phyloP scores from a whole-genome alignment of 139 green algal genomes.

The Tetraselmis striata region DNA sequence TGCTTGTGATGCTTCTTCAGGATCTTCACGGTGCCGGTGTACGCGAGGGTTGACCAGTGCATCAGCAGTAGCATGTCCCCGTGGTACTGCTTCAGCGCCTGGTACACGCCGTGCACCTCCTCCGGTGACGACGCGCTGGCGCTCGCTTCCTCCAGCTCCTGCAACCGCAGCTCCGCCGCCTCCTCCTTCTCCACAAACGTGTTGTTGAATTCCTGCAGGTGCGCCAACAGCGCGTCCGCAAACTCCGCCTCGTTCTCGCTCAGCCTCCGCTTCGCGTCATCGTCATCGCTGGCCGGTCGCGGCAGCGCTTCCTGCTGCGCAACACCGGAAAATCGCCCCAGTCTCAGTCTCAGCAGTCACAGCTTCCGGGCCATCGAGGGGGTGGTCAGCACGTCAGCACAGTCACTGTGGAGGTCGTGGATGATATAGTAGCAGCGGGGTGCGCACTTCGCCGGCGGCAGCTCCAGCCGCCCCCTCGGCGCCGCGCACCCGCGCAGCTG shows the following conservation, averaged over 20 bases:
- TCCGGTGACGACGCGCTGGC: background rate
- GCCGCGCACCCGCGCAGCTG: no score
- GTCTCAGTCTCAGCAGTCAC: no score
- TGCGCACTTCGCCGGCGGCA: no score
- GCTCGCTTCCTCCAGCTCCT: slow-evolving; percentile 31
- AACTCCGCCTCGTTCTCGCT: slow-evolving; percentile 39
- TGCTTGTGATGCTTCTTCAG: slow-evolving; percentile 86
- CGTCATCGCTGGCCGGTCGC: no score
- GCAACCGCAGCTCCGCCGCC: slow-evolving; percentile 56
- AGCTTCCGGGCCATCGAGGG: no score
- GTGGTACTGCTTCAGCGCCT: slow-evolving; percentile 61
- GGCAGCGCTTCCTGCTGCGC: no score
- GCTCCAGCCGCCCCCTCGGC: no score
- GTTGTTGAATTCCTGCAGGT: slow-evolving; percentile 64
- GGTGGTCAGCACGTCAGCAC: no score
- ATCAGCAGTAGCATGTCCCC: slow-evolving; percentile 73
- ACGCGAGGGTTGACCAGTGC: slow-evolving; percentile 73
- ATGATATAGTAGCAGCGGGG: no score
- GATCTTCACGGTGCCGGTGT: slow-evolving; percentile 68
- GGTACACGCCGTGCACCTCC: background rate
- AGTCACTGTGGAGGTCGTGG: no score
- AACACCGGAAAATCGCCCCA: no score
- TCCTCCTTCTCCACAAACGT: slow-evolving; percentile 72
- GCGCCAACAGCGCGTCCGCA: slow-evolving; percentile 32
- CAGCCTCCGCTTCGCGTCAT: slow-evolving; percentile 10